These are phyloP conservation scores for Dothideomycetes sp. DNA, from an alignment of 2,329 filamentous ascomycete species.

Conservation along the genomic window DNA sequence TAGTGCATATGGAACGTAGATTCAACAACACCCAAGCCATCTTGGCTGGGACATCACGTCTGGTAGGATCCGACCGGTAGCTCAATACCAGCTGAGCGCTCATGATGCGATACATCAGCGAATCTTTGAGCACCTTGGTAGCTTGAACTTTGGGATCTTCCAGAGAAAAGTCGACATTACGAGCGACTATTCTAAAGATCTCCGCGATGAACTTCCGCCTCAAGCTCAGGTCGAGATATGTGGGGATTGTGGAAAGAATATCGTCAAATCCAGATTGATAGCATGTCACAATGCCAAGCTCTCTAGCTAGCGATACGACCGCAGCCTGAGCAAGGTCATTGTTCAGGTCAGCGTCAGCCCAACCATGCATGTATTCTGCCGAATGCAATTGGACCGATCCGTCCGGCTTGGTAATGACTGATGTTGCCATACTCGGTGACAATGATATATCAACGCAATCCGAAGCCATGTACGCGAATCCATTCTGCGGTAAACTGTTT, in stretches of 20 bases:
- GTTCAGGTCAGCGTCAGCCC: constrained; percentile 5
- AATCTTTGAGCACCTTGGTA: constrained; percentile 59
- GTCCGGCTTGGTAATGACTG: constrained; percentile 36
- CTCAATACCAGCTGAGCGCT: constrained; percentile 72
- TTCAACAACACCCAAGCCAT: constrained; percentile 68
- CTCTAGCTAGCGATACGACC: constrained; percentile 25
- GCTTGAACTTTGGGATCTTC: constrained; percentile 56
- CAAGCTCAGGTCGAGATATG: constrained; percentile 44
- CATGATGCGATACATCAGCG: constrained; percentile 63
- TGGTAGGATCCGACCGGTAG: constrained; percentile 50
- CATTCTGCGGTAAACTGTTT: constrained; percentile 63
- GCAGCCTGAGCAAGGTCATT: constrained; percentile 20
- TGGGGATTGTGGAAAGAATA: constrained; percentile 35
- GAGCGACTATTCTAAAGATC: constrained; percentile 62
- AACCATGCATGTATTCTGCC: constrained; percentile 32
- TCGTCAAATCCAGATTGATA: constrained; percentile 42
- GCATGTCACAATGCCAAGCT: constrained; percentile 27
- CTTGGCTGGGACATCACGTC: constrained; percentile 60
- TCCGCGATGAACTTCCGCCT: constrained; percentile 54
- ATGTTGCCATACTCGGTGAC: constrained; percentile 40
- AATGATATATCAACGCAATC: constrained; percentile 36
- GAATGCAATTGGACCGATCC: constrained; percentile 33
- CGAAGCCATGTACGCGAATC: constrained; percentile 61
- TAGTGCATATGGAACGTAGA: constrained; percentile 51
- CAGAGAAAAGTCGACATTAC: constrained; percentile 72